Percentiles rank a stretch among this genome's conserved stretches.
Conservation (phyloP, 306 rosid genomes). For the Abrus precatorius region DNA sequence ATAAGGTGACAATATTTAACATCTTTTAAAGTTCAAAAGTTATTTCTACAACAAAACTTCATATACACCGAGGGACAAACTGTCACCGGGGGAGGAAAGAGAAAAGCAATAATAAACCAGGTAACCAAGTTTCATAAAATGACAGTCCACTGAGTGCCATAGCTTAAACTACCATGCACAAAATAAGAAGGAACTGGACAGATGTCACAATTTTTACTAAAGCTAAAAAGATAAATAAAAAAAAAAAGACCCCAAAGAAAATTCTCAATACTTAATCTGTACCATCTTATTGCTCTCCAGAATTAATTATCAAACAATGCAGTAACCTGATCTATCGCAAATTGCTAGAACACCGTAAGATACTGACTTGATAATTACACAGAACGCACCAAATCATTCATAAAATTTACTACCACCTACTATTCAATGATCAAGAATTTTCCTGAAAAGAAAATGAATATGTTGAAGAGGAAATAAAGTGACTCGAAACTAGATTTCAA, state of each 20-base stretch:
- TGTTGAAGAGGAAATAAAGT: background rate
- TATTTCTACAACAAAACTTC: background rate
- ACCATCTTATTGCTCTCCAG: too few relatives aligned
- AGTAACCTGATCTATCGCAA: too few relatives aligned
- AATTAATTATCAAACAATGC: too few relatives aligned
- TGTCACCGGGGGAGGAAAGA: background rate
- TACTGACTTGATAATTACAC: too few relatives aligned
- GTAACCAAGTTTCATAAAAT: background rate
- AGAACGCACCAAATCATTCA: background rate
- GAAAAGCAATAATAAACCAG: background rate
- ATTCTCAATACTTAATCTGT: too few relatives aligned
- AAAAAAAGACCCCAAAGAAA: too few relatives aligned
- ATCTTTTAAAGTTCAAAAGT: conserved; percentile 12
- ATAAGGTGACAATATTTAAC: background rate
- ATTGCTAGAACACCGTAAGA: too few relatives aligned
- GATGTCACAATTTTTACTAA: too few relatives aligned
- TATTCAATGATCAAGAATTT: background rate
- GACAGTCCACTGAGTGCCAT: background rate
- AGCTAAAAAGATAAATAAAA: too few relatives aligned
- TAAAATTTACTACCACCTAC: background rate
- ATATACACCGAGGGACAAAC: conserved; percentile 10
- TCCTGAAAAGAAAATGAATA: background rate
- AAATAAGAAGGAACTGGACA: too few relatives aligned
- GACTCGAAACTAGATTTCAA: background rate
- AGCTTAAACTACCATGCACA: too few relatives aligned